Base-by-base conservation (phyloP, 2,329 filamentous ascomycete genomes). In the Pseudogymnoascus sp. region DNA sequence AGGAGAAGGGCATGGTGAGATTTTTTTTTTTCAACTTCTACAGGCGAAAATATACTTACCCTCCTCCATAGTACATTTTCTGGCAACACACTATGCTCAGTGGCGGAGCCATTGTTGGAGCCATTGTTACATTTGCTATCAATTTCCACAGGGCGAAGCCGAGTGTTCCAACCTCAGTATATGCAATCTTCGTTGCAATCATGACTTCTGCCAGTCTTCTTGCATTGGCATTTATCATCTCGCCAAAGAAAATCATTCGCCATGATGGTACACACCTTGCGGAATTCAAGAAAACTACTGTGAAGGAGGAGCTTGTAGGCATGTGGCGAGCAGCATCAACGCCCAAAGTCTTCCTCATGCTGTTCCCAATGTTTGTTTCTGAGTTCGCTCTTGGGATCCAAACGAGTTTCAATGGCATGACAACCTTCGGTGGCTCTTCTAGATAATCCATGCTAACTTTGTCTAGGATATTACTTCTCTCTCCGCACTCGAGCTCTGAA, bases 181-280 rank as follows among this genome's bases (percentile, higher is more conserved):
- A 67, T 56, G 62, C 65, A n/a, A 61, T 65, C 34, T 67, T 67
- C 59, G 62, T 67, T 25, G 49, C 65, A 12, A 61, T 67, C 53
- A 63, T 64, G 37, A 63, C 53, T 25, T 38, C 64, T 21, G 65
- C 66, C 5, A 64, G 66, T 28, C 18, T 66, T 3, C 12, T 66
- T 56, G 61, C 66, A n/a, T 37, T 67, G 3, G 28, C 66, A 42
- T 67, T 68, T 21, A 62, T 71, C 14, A 64, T 68, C 59, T 64
- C 59, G 42, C 70, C 69, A 38, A 66, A 65, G 40, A 68, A 66
- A 34, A 66, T 71, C 37, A 66, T 68, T 64, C 56, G 66, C 7
- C 9, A 40, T 12, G 66, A 67, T 37, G 65, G 65, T 6, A 63
- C 63, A 23, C 56, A 61, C 25, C 61, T 67, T 18, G 66, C 66